Conservation (phyloP, 1,139 yeast species). For the Komagataea norvegica region DNA sequence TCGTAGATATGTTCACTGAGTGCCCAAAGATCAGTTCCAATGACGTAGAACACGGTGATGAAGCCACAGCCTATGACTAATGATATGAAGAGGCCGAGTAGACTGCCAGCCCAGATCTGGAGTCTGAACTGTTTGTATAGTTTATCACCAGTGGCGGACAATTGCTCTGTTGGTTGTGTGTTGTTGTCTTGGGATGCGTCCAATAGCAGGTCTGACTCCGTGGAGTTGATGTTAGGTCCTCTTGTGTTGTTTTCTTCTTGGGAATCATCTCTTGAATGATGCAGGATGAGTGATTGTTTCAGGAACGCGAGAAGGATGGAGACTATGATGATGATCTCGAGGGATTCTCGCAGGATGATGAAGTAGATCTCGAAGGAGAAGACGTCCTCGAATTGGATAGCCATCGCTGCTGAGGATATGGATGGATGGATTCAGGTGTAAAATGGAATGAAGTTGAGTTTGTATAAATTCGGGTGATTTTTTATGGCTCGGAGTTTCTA, state of each 20-base stretch:
- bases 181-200: background rate
- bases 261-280: slow-evolving; percentile 21
- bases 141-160: slow-evolving; percentile 36
- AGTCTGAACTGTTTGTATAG: slow-evolving; percentile 56
- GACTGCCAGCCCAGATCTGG: slow-evolving; percentile 82
- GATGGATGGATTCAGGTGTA: no score
- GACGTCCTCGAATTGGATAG: slow-evolving; percentile 26
- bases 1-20: slow-evolving; percentile 90
- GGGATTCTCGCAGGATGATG: slow-evolving; percentile 82
- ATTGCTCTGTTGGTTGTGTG: slow-evolving; percentile 15
- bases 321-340: slow-evolving; percentile 86
- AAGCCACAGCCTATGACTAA: slow-evolving; percentile 77
- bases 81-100: slow-evolving; percentile 68
- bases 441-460: no score
- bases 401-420: no score
- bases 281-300: slow-evolving; percentile 50
- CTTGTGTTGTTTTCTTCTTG: background rate
- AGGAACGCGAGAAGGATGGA: slow-evolving; percentile 87
- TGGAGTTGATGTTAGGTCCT: no score
- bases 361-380: slow-evolving; percentile 57
- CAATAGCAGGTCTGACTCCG: slow-evolving; percentile 10
- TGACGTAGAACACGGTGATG: slow-evolving; percentile 75
- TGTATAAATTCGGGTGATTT: no score
- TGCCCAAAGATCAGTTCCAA: slow-evolving; percentile 82
- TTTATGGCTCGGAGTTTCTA: no score